Percentiles rank a stretch among this genome's conserved stretches.
Conservation (phyloP, 345 rosid species). For the Streptanthus diversifolius region DNA sequence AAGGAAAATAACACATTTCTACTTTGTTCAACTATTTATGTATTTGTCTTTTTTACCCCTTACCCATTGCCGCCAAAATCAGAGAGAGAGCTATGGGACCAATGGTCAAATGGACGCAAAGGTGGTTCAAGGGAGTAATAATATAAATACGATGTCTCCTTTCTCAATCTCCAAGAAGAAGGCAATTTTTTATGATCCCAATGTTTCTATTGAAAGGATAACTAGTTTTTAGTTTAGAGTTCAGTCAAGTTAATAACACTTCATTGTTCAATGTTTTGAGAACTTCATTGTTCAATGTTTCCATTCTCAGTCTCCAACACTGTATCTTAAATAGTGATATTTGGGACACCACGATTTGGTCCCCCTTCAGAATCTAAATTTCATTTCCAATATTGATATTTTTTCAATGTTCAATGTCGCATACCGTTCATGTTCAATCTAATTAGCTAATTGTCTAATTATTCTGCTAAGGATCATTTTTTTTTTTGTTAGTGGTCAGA, state of each 20-base stretch:
- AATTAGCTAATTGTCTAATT: not conserved
- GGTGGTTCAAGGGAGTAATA: not conserved
- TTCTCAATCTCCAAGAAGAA: constrained; percentile 24
- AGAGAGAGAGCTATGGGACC: constrained; percentile 15
- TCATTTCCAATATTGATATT: constrained; percentile 25
- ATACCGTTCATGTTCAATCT: not conserved
- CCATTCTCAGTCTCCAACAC: constrained; percentile 28
- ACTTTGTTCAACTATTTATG: constrained; percentile 18
- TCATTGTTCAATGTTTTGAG: constrained; percentile 28
- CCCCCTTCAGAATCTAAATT: constrained; percentile 20
- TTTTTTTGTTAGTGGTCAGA: not conserved
- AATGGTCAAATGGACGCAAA: constrained; percentile 33
- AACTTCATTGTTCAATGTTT: constrained; percentile 32
- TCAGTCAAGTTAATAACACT: constrained; percentile 28
- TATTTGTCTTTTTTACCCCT: constrained; percentile 17
- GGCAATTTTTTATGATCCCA: constrained; percentile 16
- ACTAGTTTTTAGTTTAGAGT: constrained; percentile 17
- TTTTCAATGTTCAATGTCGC: constrained; percentile 16
- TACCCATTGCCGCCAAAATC: constrained; percentile 24
- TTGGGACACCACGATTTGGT: constrained; percentile 34
- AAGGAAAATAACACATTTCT: constrained; percentile 33
- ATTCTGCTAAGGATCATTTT: not conserved
- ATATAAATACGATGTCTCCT: not conserved
- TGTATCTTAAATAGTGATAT: not conserved
- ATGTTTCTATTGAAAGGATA: constrained; percentile 16